Evolutionary conservation across 2,329 filamentous ascomycete species (phyloP).

Genomic region (Ophiostoma sp.): DNA sequence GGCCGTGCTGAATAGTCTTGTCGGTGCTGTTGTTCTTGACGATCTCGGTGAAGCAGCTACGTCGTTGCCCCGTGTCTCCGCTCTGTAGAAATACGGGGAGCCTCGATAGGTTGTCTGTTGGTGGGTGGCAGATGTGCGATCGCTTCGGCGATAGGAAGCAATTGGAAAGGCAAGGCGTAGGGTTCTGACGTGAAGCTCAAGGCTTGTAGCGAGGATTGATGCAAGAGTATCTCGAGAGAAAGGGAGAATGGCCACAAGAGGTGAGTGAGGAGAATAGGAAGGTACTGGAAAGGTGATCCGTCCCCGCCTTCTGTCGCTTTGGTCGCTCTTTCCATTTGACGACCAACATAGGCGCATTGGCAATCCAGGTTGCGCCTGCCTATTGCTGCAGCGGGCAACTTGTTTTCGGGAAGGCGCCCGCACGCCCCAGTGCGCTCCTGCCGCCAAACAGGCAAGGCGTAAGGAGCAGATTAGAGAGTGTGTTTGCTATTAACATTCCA

Average conservation of each 20-base stretch:
- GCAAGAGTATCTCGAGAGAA: too few relatives aligned
- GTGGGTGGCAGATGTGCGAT: background rate
- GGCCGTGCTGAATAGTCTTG: background rate
- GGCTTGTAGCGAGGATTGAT: too few relatives aligned
- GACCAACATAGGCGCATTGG: background rate
- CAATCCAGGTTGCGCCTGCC: background rate
- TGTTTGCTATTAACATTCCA: background rate
- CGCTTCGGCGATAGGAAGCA: background rate
- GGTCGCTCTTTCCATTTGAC: background rate
- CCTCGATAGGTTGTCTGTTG: background rate
- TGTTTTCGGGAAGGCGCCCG: slow-evolving; percentile 8
- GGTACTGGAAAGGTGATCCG: too few relatives aligned
- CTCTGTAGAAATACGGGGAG: slow-evolving; percentile 10
- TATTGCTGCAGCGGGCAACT: slow-evolving; percentile 9
- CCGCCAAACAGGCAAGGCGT: slow-evolving; percentile 18
- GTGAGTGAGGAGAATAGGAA: too few relatives aligned
- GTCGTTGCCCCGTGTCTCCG: slow-evolving; percentile 6
- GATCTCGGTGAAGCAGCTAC: background rate
- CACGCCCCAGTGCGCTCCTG: background rate
- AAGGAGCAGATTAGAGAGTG: slow-evolving; percentile 14
- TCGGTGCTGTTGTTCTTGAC: background rate
- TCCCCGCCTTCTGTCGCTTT: too few relatives aligned
- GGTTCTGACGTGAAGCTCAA: too few relatives aligned
- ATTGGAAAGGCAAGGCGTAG: too few relatives aligned
- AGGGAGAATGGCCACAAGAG: too few relatives aligned